Conservation (phyloP, 108 stramenopile genomes). For the Chaetoceros muelleri region DNA sequence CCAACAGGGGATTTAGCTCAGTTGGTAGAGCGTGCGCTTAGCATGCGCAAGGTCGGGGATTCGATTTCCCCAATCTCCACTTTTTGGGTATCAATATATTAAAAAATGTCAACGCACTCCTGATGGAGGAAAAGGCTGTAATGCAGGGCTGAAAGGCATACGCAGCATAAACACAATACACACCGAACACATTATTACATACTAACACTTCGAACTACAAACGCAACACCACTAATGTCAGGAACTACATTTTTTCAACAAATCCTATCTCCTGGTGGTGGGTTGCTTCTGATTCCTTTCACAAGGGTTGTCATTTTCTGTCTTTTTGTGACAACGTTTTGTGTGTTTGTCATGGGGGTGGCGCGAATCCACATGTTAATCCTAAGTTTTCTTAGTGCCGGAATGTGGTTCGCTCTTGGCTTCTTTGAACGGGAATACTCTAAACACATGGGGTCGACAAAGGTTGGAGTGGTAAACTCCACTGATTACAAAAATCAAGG, state of each 20-base stretch:
- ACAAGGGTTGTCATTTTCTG: slow-evolving; percentile 57
- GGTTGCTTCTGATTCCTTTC: slow-evolving; percentile 74
- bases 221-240: no score
- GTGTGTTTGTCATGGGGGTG: slow-evolving; percentile 41
- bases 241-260: slow-evolving; percentile 56
- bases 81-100: no score
- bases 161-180: no score
- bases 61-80: slow-evolving; percentile 15
- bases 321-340: slow-evolving; percentile 44
- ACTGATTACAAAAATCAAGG: no score
- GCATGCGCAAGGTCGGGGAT: slow-evolving; percentile 30
- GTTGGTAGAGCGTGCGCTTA: slow-evolving; percentile 38
- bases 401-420: slow-evolving; percentile 54
- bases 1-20: no score
- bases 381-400: slow-evolving; percentile 49
- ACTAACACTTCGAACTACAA: no score
- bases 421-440: slow-evolving; percentile 76
- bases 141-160: no score
- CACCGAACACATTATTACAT: no score
- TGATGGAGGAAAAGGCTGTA: no score
- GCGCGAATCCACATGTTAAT: slow-evolving; percentile 83
- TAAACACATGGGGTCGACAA: no score
- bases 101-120: no score
- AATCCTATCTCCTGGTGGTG: slow-evolving; percentile 74
- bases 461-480: no score